A percentile compares a stretch with the other conserved stretches of the same genome.
Evolutionary conservation across 1,139 yeast genomes (phyloP).

Genomic region (Sugiyamaella xylanicola): DNA sequence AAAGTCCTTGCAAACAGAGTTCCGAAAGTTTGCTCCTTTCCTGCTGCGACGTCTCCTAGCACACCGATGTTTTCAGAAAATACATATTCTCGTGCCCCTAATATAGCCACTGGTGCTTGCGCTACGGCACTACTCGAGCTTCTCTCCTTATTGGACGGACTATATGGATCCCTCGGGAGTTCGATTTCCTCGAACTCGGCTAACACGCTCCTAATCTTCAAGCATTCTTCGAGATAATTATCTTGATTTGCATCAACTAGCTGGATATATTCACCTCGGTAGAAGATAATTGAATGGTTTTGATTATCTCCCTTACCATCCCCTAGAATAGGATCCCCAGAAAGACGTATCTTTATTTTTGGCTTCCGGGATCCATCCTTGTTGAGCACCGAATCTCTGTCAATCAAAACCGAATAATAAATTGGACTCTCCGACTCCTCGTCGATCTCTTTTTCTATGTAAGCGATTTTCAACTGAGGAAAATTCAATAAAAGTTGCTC

Average conservation of each 20-base stretch:
- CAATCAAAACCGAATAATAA: slow-evolving; percentile 66
- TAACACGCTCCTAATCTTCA: slow-evolving; percentile 74
- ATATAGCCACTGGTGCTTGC: slow-evolving; percentile 68
- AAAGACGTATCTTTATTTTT: slow-evolving; percentile 58
- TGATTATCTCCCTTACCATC: slow-evolving; percentile 92
- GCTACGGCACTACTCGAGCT: slow-evolving; percentile 21
- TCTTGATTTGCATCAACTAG: slow-evolving; percentile 89
- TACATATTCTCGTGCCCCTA: slow-evolving; percentile 87
- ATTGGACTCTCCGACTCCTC: slow-evolving; percentile 25
- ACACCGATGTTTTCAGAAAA: slow-evolving; percentile 86
- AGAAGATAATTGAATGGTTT: slow-evolving; percentile 72
- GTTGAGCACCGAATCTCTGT: slow-evolving; percentile 50
- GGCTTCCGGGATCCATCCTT: slow-evolving; percentile 50
- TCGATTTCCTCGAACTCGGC: slow-evolving; percentile 75
- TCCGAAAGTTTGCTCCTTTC: slow-evolving; percentile 91
- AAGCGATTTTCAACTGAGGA: slow-evolving; percentile 64
- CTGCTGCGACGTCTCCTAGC: slow-evolving; percentile 90
- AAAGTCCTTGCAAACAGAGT: slow-evolving; percentile 84
- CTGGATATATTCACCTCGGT: slow-evolving; percentile 85
- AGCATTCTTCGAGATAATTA: slow-evolving; percentile 80
- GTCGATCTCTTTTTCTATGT: slow-evolving; percentile 52
- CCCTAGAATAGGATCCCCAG: slow-evolving; percentile 87
- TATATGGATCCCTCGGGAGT: slow-evolving; percentile 31
- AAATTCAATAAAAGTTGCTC: slow-evolving; percentile 60
- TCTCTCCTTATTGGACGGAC: neutral